phyloP scores from a whole-genome alignment of 345 rosid genomes.

The Combretum micranthum region DNA sequence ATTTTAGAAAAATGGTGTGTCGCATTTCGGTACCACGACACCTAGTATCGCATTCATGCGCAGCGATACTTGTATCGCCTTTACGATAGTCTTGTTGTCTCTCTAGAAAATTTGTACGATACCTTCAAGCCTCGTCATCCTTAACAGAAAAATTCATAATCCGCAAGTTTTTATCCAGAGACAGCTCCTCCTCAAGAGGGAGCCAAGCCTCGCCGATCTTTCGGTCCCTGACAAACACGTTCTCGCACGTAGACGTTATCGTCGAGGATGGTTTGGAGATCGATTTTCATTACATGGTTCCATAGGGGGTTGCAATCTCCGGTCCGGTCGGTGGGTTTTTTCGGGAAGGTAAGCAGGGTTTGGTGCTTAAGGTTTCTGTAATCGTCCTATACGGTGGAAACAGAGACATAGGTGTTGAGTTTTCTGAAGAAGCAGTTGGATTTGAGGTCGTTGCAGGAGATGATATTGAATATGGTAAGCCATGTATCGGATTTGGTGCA shows the following conservation, averaged over 20 bases:
- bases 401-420: slow-evolving; percentile 27
- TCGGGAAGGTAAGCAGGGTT: slow-evolving; percentile 18
- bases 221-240: slow-evolving; percentile 20
- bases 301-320: slow-evolving; percentile 38
- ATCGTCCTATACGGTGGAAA: slow-evolving; percentile 18
- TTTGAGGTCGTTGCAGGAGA: slow-evolving; percentile 34
- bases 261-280: slow-evolving; percentile 14
- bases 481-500: too few species aligned
- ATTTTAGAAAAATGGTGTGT: too few species aligned
- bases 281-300: slow-evolving; percentile 33
- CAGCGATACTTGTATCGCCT: too few species aligned
- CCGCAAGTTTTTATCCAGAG: slow-evolving; percentile 24
- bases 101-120: slow-evolving; percentile 21
- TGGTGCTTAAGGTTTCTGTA: slow-evolving; percentile 10
- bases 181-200: slow-evolving; percentile 30
- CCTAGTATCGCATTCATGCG: too few species aligned
- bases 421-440: slow-evolving; percentile 42
- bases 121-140: slow-evolving; percentile 27
- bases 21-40: too few species aligned
- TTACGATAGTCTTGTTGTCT: neutral
- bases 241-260: slow-evolving; percentile 12
- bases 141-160: slow-evolving; percentile 26
- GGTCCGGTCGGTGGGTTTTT: slow-evolving; percentile 18
- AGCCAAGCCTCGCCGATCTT: slow-evolving; percentile 34
- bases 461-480: too few species aligned